Evolutionary conservation across 2,329 filamentous ascomycete genomes (phyloP).

Genomic region (Microsporum ferrugineum): DNA sequence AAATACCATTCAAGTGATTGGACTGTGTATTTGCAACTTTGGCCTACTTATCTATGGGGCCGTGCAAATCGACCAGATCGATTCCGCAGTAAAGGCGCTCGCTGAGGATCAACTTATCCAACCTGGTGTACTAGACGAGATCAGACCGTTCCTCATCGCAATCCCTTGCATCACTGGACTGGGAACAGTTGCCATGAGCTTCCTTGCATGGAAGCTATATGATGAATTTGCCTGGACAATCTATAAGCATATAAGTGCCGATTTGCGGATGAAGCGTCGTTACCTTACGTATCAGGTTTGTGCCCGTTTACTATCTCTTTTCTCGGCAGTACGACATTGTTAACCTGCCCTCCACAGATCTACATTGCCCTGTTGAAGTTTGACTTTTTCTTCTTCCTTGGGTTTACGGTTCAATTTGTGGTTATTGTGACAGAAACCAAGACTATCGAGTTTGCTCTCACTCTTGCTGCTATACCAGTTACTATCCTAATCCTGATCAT

Average conservation of each 20-base stretch:
- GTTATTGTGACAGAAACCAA: slow-evolving; percentile 68
- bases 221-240: slow-evolving; percentile 99
- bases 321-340: neutral
- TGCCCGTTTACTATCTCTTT: slow-evolving; percentile 6
- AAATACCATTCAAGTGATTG: slow-evolving; percentile 98
- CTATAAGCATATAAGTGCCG: slow-evolving; percentile 96
- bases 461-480: slow-evolving; percentile 77
- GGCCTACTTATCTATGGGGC: slow-evolving; percentile 86
- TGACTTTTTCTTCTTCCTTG: slow-evolving; percentile 99
- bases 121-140: slow-evolving; percentile 52
- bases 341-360: slow-evolving; percentile 47
- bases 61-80: slow-evolving; percentile 85
- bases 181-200: slow-evolving; percentile 59
- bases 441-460: slow-evolving; percentile 70
- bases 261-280: slow-evolving; percentile 90
- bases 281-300: slow-evolving; percentile 91
- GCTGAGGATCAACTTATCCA: slow-evolving; percentile 35
- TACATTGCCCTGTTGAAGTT: slow-evolving; percentile 97
- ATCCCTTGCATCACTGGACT: slow-evolving; percentile 75
- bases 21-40: slow-evolving; percentile 82
- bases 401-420: slow-evolving; percentile 95
- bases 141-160: slow-evolving; percentile 68
- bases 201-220: slow-evolving; percentile 87
- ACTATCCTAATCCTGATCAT: slow-evolving; percentile 79
- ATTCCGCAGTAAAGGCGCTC: slow-evolving; percentile 55